These are phyloP conservation scores for Anthracocystis setariae DNA, from an alignment of 1,284 basidiomycete genomes.

Conservation along the genomic window DNA sequence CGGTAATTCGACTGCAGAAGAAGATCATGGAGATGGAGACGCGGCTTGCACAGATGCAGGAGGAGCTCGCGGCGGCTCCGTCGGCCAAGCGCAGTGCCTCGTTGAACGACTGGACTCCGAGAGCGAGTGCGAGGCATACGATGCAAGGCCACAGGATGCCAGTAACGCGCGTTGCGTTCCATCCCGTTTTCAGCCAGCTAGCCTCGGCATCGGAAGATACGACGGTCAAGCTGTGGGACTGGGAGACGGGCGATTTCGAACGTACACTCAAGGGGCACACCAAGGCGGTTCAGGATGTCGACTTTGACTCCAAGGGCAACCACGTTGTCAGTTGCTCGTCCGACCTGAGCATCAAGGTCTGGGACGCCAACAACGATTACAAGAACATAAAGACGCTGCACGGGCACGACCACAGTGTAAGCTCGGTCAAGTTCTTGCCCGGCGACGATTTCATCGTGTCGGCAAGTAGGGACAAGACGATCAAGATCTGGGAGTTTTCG, in stretches of 20 bases:
- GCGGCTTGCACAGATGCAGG: constrained; percentile 77
- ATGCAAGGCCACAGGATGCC: constrained; percentile 82
- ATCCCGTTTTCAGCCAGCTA: constrained; percentile 83
- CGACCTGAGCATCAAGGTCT: constrained; percentile 88
- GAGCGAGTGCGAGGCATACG: constrained; percentile 80
- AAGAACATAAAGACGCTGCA: constrained; percentile 86
- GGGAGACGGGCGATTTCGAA: constrained; percentile 93
- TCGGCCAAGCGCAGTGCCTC: constrained; percentile 75
- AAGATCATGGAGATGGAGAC: constrained; percentile 82
- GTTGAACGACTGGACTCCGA: constrained; percentile 83
- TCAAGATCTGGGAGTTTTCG: constrained; percentile 84
- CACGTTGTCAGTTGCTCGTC: constrained; percentile 86
- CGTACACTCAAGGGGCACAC: constrained; percentile 91
- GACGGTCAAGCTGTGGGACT: constrained; percentile 92
- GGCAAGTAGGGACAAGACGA: constrained; percentile 85
- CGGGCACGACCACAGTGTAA: constrained; percentile 90
- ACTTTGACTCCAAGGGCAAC: constrained; percentile 85
- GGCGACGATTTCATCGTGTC: constrained; percentile 84
- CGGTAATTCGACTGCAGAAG: constrained; percentile 89
- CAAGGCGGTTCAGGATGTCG: constrained; percentile 84
- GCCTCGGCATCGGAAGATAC: constrained; percentile 87
- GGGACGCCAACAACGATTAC: constrained; percentile 89
- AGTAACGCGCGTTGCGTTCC: constrained; percentile 83
- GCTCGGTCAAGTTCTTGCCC: constrained; percentile 82
- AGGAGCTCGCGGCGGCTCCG: constrained; percentile 75